Evolutionary conservation across 2,329 filamentous ascomycete genomes (phyloP).

Genomic region (Zasmidium citrigriseum): DNA sequence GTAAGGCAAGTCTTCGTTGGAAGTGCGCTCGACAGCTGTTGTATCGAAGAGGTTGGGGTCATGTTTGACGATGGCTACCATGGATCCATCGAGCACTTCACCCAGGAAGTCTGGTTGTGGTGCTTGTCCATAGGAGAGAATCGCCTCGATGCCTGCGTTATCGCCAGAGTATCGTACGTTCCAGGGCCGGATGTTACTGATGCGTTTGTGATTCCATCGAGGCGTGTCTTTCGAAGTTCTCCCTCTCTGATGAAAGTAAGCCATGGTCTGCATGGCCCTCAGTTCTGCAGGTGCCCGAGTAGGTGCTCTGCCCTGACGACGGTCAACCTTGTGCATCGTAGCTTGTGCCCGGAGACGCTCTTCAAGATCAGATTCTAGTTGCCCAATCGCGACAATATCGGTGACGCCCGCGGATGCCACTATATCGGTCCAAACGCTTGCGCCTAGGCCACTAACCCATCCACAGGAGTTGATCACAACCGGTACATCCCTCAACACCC

Average conservation of each 20-base stretch:
- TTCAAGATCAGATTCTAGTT: constrained; percentile 56
- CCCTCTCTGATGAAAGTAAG: constrained; percentile 66
- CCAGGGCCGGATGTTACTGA: constrained; percentile 62
- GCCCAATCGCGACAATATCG: constrained; percentile 69
- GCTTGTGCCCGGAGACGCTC: constrained; percentile 26
- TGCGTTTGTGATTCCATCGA: constrained; percentile 55
- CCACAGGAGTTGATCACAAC: constrained; percentile 74
- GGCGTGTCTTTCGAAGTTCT: not conserved
- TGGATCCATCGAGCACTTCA: constrained; percentile 69
- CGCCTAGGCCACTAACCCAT: constrained; percentile 70
- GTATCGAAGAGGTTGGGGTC: constrained; percentile 38
- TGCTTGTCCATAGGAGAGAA: constrained; percentile 69
- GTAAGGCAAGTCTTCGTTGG: constrained; percentile 62
- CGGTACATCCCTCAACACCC: constrained; percentile 54
- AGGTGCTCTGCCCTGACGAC: constrained; percentile 57
- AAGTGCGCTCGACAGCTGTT: constrained; percentile 40
- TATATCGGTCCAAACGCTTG: constrained; percentile 64
- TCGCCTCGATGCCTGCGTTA: constrained; percentile 59
- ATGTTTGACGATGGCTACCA: constrained; percentile 67
- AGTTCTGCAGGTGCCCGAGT: constrained; percentile 65
- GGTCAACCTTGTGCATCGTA: constrained; percentile 57
- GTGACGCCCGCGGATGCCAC: constrained; percentile 57
- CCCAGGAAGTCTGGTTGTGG: constrained; percentile 59
- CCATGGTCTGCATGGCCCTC: constrained; percentile 74
- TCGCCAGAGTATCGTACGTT: constrained; percentile 60